A percentile compares a stretch with the other conserved stretches of the same genome.
These are phyloP conservation scores for Clarireedia homoeocarpa DNA, from an alignment of 2,329 filamentous ascomycete genomes.

Conservation along the genomic window DNA sequence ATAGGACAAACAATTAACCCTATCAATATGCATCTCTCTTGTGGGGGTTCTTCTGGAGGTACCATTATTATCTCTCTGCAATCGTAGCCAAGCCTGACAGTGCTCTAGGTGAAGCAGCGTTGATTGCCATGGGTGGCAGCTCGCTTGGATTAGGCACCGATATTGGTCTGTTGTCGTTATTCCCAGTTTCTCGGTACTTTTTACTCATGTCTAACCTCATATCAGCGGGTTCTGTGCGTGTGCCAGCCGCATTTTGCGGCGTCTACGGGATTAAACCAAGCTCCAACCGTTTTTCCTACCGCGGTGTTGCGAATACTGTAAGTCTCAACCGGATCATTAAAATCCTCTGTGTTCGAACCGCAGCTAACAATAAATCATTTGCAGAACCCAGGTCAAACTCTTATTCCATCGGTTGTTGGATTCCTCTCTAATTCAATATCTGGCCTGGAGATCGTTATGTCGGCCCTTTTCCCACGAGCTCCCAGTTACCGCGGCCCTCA, in stretches of 20 bases:
- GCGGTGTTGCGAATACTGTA: slow-evolving; percentile 49
- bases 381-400: slow-evolving; percentile 43
- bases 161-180: slow-evolving; percentile 13
- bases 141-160: slow-evolving; percentile 22
- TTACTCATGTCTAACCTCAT: neutral
- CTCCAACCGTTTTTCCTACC: slow-evolving; percentile 33
- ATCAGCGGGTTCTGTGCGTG: slow-evolving; percentile 18
- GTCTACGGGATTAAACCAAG: slow-evolving; percentile 31
- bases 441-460: slow-evolving; percentile 41
- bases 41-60: slow-evolving; percentile 54
- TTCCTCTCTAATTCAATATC: slow-evolving; percentile 48
- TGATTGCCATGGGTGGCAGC: slow-evolving; percentile 18
- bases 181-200: neutral
- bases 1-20: slow-evolving; percentile 45
- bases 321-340: neutral
- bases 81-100: neutral
- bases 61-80: neutral
- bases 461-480: neutral
- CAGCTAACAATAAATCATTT: neutral
- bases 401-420: slow-evolving; percentile 51
- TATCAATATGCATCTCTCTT: slow-evolving; percentile 44
- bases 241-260: slow-evolving; percentile 29
- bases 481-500: neutral
- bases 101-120: slow-evolving; percentile 18
- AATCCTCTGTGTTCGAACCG: neutral